Evolutionary conservation across 306 rosid species (phyloP), one percentile per base, ranked within the genome.

Genomic region (Malus sieversii): DNA sequence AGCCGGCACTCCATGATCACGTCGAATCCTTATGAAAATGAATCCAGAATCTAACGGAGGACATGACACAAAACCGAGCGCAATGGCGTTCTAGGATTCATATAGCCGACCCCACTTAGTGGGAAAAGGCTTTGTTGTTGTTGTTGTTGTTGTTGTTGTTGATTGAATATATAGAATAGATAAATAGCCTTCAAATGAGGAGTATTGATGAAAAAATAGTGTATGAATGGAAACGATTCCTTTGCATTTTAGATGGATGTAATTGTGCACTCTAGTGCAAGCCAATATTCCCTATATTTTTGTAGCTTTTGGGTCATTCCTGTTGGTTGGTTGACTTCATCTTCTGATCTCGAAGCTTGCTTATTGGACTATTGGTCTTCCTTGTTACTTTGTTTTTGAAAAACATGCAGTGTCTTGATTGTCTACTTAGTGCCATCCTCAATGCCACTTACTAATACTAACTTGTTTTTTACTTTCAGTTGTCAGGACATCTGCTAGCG

Each of bases 401-500:
- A 33, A 14, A n/a, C 14, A 1, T n/a, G 3, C 27, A 14, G 23
- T n/a, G 32, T 72, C 35, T 72, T 5, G 1, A 4, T 72, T 57
- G 25, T 13, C 40, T 4, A 14, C 29, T 58, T 72, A 2, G 27
- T 15, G 23, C 52, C 53, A 68, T 63, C 23, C 5, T 14, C 55
- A 75, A 1, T 46, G 38, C 32, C 27, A 25, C n/a, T 23, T 13
- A 46, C 62, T 19, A 52, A 32, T 66, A 4, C 38, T 77, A 51
- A 81, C 51, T 58, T 79, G 67, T 70, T 61, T 22, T 76, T 53
- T 77, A 8, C 76, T 78, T 68, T 71, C 92, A 96, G 99, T 90
- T 96, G 73, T 96, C 99, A 19, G 99, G 99, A 74, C 82, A 88
- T 16, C 87, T 92, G 73, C 85, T 82, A 80, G 30, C 97, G 18